These are phyloP conservation scores for Globisporangium canariense DNA, from an alignment of 352 stramenopile species.

Conservation along the genomic window DNA sequence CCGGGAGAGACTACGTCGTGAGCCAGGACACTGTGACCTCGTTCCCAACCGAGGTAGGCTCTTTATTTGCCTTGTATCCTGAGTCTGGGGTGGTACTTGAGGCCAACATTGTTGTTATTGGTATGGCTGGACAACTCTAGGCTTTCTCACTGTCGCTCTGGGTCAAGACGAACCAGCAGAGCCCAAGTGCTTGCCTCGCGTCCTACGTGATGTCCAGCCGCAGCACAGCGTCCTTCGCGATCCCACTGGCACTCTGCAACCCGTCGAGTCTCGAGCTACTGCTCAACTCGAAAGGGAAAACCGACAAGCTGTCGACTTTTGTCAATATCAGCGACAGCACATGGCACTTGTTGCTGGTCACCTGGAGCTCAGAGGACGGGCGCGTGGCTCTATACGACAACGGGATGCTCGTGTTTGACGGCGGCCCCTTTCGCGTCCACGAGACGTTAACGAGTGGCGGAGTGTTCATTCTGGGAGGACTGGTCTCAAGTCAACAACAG, in stretches of 20 bases:
- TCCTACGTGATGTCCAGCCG: slow-evolving; percentile 31
- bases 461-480: slow-evolving; percentile 41
- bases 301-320: slow-evolving; percentile 41
- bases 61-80: background rate
- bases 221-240: slow-evolving; percentile 1
- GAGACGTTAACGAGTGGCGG: slow-evolving; percentile 27
- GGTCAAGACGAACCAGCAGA: slow-evolving; percentile 44
- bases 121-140: slow-evolving; percentile 17
- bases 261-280: slow-evolving; percentile 53
- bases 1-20: slow-evolving; percentile 37
- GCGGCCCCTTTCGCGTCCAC: slow-evolving; percentile 49
- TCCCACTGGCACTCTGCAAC: slow-evolving; percentile 55
- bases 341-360: slow-evolving; percentile 66
- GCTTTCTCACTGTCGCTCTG: slow-evolving; percentile 58
- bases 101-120: background rate
- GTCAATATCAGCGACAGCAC: slow-evolving; percentile 60
- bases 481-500: slow-evolving; percentile 21
- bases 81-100: background rate
- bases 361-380: slow-evolving; percentile 54
- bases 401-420: slow-evolving; percentile 63
- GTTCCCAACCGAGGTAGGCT: slow-evolving; percentile 44
- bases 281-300: slow-evolving; percentile 33
- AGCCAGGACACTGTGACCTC: slow-evolving; percentile 25
- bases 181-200: slow-evolving; percentile 33
- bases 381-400: slow-evolving; percentile 61